Evolutionary conservation across 345 rosid genomes (phyloP).

Genomic region (Salix dunnii): DNA sequence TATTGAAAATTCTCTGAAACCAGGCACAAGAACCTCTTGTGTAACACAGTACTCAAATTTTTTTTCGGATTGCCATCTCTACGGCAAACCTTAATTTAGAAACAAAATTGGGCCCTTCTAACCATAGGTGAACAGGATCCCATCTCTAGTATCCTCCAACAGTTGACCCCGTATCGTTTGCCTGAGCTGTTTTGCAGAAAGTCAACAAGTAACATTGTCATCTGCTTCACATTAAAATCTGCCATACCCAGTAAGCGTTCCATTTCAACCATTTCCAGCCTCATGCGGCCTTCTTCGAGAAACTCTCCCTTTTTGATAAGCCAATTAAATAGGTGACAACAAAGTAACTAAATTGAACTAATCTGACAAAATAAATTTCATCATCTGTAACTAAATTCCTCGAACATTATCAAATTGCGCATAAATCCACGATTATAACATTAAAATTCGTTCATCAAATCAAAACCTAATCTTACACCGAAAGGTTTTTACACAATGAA

Average conservation of each 20-base stretch:
- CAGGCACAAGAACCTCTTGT: background rate
- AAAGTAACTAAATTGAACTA: background rate
- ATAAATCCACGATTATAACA: conserved; percentile 9
- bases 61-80: background rate
- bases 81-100: background rate
- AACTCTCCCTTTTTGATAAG: background rate
- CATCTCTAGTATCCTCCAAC: background rate
- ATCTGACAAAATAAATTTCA: background rate
- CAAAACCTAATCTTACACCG: conserved; percentile 17
- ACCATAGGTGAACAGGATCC: background rate
- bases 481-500: conserved; percentile 2
- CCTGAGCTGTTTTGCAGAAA: background rate
- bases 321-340: background rate
- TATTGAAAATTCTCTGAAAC: background rate
- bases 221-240: background rate
- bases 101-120: background rate
- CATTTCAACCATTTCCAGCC: background rate
- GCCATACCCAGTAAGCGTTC: background rate
- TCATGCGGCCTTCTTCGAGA: background rate
- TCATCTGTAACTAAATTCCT: background rate
- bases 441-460: background rate
- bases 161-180: background rate
- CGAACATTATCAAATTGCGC: conserved; percentile 12
- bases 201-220: background rate
- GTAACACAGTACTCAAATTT: background rate